phyloP scores from a whole-genome alignment of 371 early-diverging fungal species.

The Saksenaea vasiformis region DNA sequence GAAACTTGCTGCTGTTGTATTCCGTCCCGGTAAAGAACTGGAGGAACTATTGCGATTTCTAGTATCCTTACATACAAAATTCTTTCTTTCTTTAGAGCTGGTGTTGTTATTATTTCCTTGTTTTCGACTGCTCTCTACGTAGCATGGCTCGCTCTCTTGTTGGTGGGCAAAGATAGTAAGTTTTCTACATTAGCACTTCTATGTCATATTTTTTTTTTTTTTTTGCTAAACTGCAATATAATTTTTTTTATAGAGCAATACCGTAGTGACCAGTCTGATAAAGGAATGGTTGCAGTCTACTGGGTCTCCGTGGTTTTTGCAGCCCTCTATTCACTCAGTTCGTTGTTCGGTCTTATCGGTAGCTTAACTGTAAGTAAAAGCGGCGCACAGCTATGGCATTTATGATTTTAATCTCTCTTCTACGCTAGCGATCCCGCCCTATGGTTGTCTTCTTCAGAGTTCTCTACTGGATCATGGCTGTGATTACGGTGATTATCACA shows the following conservation, averaged over 20 bases:
- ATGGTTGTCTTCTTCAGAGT: slow-evolving; percentile 5
- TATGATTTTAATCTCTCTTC: background rate
- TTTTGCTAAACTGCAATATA: background rate
- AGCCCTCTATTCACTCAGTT: slow-evolving; percentile 15
- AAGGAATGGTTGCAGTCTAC: background rate
- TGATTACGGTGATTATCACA: slow-evolving; percentile 11
- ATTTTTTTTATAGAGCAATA: background rate
- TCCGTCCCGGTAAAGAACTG: slow-evolving; percentile 13
- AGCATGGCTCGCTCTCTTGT: background rate
- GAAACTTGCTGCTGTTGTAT: slow-evolving; percentile 21
- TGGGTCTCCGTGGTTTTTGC: background rate
- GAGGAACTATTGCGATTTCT: background rate
- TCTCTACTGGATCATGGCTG: slow-evolving; percentile 18
- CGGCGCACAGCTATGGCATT: slow-evolving; percentile 17
- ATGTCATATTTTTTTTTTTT: background rate
- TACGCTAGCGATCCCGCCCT: slow-evolving; percentile 4
- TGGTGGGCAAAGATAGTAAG: background rate
- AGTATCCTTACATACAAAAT: background rate
- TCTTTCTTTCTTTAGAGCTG: slow-evolving; percentile 5
- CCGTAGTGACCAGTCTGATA: background rate
- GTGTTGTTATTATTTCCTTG: slow-evolving; percentile 14
- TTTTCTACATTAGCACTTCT: background rate
- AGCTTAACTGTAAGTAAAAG: slow-evolving; percentile 28
- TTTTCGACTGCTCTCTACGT: slow-evolving; percentile 9
- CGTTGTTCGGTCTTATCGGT: slow-evolving; percentile 23